Conservation (phyloP, 805 yeast genomes). For the Nakazawaea laoshanensis region DNA sequence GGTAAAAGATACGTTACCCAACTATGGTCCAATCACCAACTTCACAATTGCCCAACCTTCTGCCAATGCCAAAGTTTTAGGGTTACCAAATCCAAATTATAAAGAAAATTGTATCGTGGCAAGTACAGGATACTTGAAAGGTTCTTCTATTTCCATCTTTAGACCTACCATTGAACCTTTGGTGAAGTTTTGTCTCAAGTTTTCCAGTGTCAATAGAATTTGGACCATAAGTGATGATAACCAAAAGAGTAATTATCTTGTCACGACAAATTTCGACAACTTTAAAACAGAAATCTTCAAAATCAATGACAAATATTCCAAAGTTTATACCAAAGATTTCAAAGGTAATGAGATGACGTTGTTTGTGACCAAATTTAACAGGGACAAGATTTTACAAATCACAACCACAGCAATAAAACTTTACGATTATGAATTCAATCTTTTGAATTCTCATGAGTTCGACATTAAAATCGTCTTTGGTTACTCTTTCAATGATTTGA, state of each 20-base stretch:
- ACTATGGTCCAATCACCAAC: constrained; percentile 67
- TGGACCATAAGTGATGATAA: constrained; percentile 51
- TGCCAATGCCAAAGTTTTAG: constrained; percentile 44
- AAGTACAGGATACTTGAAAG: constrained; percentile 53
- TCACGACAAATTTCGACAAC: constrained; percentile 62
- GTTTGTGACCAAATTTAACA: constrained; percentile 52
- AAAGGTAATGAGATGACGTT: constrained; percentile 57
- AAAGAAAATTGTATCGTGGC: constrained; percentile 62
- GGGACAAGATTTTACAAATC: constrained; percentile 58
- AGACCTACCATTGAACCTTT: constrained; percentile 63
- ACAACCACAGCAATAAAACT: constrained; percentile 57
- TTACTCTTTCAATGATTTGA: constrained; percentile 20
- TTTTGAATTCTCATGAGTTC: constrained; percentile 38
- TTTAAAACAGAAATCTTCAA: constrained; percentile 63
- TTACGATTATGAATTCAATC: constrained; percentile 54
- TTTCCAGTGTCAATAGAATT: constrained; percentile 62
- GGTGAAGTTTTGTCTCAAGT: constrained; percentile 59
- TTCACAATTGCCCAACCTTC: constrained; percentile 58
- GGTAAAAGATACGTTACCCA: constrained; percentile 28
- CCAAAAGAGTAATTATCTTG: constrained; percentile 42
- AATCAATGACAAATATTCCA: constrained; percentile 51
- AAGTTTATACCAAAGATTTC: constrained; percentile 54
- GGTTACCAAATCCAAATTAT: constrained; percentile 59
- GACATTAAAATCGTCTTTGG: constrained; percentile 61
- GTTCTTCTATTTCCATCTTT: constrained; percentile 51